Conservation (phyloP, 2,329 filamentous ascomycete species). For the Trichoderma guizhouense region DNA sequence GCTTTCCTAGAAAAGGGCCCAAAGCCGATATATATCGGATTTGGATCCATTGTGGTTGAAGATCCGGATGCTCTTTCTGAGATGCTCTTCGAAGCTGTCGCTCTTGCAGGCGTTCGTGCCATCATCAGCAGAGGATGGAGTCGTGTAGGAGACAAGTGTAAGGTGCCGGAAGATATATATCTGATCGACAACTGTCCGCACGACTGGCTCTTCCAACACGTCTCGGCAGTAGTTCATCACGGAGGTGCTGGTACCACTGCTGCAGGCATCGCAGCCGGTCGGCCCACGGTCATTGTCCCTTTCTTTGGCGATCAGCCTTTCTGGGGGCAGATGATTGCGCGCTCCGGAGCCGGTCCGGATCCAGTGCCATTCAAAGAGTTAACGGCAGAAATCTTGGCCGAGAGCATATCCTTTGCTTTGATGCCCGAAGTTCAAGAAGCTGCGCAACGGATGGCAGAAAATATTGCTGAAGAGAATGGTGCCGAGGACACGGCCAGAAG, state of each 20-base stretch:
- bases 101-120: constrained; percentile 55
- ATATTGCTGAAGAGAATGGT: constrained; percentile 54
- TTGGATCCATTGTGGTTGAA: constrained; percentile 65
- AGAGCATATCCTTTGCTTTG: constrained; percentile 51
- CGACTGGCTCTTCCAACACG: constrained; percentile 62
- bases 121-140: constrained; percentile 65
- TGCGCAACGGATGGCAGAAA: constrained; percentile 43
- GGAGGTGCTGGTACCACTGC: constrained; percentile 65
- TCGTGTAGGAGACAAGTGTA: constrained; percentile 49
- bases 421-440: constrained; percentile 43
- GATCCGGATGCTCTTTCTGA: constrained; percentile 55
- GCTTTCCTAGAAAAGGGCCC: constrained; percentile 55
- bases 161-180: constrained; percentile 48
- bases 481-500: constrained; percentile 48
- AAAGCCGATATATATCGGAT: constrained; percentile 63
- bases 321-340: constrained; percentile 61
- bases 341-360: constrained; percentile 57
- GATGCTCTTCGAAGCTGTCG: constrained; percentile 58
- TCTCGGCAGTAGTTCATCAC: constrained; percentile 60
- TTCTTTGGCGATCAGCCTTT: constrained; percentile 67
- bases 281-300: constrained; percentile 62
- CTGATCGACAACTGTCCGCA: constrained; percentile 64
- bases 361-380: constrained; percentile 58
- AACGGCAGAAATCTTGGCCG: constrained; percentile 53
- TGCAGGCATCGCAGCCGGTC: constrained; percentile 56